These are phyloP conservation scores for Mucor ambiguus DNA, from an alignment of 371 early-diverging fungal genomes.

Conservation along the genomic window DNA sequence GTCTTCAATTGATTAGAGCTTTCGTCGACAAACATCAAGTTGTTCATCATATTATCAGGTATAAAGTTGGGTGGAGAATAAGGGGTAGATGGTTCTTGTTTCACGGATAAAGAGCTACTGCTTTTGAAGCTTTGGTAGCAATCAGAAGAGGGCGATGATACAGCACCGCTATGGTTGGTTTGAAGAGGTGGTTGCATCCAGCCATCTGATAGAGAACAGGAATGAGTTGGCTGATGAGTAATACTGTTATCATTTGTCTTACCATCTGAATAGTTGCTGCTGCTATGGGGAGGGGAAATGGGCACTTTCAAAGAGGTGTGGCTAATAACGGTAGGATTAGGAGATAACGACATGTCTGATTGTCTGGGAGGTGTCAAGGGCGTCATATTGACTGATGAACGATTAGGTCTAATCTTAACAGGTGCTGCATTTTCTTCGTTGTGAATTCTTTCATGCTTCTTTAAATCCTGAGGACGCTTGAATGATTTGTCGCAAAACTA, in stretches of 20 bases:
- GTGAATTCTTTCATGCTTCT: conserved; percentile 88
- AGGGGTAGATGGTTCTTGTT: conserved; percentile 22
- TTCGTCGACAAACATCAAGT: conserved; percentile 24
- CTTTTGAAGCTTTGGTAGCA: conserved; percentile 24
- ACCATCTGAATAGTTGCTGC: neutral
- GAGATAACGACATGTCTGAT: conserved; percentile 16
- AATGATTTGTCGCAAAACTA: conserved; percentile 79
- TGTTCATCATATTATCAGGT: conserved; percentile 19
- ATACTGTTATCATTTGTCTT: too few relatives aligned
- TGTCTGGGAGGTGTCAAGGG: conserved; percentile 27
- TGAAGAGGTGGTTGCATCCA: conserved; percentile 13
- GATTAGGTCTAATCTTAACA: conserved; percentile 12
- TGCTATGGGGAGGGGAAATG: conserved; percentile 1
- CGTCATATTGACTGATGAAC: neutral
- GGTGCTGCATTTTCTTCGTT: conserved; percentile 46
- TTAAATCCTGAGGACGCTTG: conserved; percentile 90
- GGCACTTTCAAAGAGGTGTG: conserved; percentile 19
- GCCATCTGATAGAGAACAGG: neutral
- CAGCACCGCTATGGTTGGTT: neutral
- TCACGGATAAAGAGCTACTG: conserved; percentile 10
- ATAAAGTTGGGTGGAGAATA: conserved; percentile 13
- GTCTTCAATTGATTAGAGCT: conserved; percentile 23
- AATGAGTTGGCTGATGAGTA: neutral
- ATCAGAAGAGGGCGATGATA: conserved; percentile 28
- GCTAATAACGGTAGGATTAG: conserved; percentile 18